These are phyloP conservation scores for Periconia macrospinosa DNA, from an alignment of 2,329 filamentous ascomycete genomes.

Conservation along the genomic window DNA sequence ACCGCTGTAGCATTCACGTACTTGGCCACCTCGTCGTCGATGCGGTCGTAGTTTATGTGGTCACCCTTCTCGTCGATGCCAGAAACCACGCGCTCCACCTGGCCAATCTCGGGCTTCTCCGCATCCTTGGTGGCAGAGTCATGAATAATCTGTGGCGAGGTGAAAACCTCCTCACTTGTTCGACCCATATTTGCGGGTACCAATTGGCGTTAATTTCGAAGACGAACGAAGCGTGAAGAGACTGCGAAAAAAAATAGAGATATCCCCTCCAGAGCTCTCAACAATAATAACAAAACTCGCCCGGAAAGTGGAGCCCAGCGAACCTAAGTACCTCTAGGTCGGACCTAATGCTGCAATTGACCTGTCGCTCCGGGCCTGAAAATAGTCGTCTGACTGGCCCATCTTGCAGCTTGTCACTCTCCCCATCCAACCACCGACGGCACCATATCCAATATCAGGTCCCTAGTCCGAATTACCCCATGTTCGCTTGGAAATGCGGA, in stretches of 20 bases:
- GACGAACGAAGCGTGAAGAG: constrained; percentile 8
- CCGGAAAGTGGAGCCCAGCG: not conserved
- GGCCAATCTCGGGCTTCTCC: constrained; percentile 39
- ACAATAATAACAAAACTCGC: not conserved
- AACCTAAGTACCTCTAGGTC: not conserved
- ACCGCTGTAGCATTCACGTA: constrained; percentile 62
- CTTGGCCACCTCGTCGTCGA: constrained; percentile 72
- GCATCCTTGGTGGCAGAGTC: constrained; percentile 10
- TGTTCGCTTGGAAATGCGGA: not conserved
- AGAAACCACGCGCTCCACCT: constrained; percentile 55
- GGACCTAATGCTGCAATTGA: not conserved
- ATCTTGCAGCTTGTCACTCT: not conserved
- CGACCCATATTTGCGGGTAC: constrained; percentile 23
- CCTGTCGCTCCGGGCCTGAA: not conserved
- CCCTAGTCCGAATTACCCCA: not conserved
- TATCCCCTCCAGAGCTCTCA: not conserved
- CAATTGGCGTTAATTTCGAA: constrained; percentile 7
- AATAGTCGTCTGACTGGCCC: not conserved
- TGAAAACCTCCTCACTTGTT: constrained; percentile 18
- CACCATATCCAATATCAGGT: not conserved
- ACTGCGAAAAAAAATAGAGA: not conserved
- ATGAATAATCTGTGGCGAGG: constrained; percentile 18
- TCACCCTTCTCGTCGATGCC: constrained; percentile 52
- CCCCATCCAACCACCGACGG: not conserved
- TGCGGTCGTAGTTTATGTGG: constrained; percentile 59